Percentiles rank a stretch among this genome's conserved stretches.
phyloP scores from a whole-genome alignment of 2,329 filamentous ascomycete species.

The Ophiostoma sp. region DNA sequence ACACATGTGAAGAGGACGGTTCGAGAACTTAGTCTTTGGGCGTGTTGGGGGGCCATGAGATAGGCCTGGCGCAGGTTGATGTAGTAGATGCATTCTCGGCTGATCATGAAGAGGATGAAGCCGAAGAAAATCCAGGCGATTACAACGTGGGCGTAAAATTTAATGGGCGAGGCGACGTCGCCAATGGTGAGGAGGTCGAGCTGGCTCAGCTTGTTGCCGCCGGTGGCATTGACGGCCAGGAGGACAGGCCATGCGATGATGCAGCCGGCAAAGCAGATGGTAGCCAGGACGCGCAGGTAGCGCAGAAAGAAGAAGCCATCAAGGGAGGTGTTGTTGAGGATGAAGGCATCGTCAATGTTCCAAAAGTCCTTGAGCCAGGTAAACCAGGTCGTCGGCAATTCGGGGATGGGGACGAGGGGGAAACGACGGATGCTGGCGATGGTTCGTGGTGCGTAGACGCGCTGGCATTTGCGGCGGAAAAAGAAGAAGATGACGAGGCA shows the following conservation, averaged over 20 bases:
- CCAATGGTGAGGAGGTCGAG: slow-evolving; percentile 63
- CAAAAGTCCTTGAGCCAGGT: slow-evolving; percentile 65
- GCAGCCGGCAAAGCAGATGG: slow-evolving; percentile 78
- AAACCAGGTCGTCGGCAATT: slow-evolving; percentile 57
- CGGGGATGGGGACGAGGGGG: slow-evolving; percentile 55
- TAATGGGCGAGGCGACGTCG: slow-evolving; percentile 58
- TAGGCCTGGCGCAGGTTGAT: slow-evolving; percentile 94
- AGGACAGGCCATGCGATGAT: slow-evolving; percentile 83
- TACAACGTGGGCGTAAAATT: slow-evolving; percentile 77
- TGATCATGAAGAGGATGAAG: slow-evolving; percentile 87
- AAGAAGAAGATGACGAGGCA: slow-evolving; percentile 55
- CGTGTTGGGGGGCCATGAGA: slow-evolving; percentile 79
- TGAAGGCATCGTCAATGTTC: slow-evolving; percentile 69
- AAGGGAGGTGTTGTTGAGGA: slow-evolving; percentile 82
- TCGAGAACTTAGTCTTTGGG: slow-evolving; percentile 80
- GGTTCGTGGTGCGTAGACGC: slow-evolving; percentile 58
- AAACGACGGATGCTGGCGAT: slow-evolving; percentile 49
- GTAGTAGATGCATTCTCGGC: slow-evolving; percentile 87
- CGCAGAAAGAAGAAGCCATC: slow-evolving; percentile 88
- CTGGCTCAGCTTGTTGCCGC: slow-evolving; percentile 63
- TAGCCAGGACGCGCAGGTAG: slow-evolving; percentile 73
- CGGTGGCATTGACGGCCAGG: slow-evolving; percentile 80
- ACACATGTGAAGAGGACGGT: slow-evolving; percentile 93
- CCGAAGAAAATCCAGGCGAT: slow-evolving; percentile 81
- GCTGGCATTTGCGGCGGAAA: slow-evolving; percentile 48